These are phyloP conservation scores for Sphagnum fallax DNA, from an alignment of 228 moss, liverwort and hornwort genomes.

Conservation along the genomic window DNA sequence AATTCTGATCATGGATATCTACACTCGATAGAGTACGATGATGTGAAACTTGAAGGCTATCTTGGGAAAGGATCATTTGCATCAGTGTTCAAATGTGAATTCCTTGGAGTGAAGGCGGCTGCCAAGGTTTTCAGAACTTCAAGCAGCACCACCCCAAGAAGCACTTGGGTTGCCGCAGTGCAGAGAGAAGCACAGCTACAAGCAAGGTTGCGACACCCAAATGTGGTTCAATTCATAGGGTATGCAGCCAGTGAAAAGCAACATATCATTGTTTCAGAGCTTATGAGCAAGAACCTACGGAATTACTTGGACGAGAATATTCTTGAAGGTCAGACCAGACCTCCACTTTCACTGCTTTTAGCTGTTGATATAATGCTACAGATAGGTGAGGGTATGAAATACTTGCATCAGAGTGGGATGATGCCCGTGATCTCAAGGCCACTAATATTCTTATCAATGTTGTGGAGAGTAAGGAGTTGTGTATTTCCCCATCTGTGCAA, in stretches of 20 bases:
- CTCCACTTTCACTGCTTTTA: constrained; percentile 27
- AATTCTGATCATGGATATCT: too few relatives aligned
- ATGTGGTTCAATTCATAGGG: constrained; percentile 42
- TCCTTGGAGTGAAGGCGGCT: constrained; percentile 29
- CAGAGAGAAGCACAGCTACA: constrained; percentile 18
- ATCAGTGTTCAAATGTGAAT: constrained; percentile 38
- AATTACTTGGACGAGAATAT: constrained; percentile 16
- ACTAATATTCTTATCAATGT: too few relatives aligned
- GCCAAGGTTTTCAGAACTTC: constrained; percentile 10
- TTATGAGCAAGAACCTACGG: constrained; percentile 19
- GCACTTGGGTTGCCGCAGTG: constrained; percentile 1
- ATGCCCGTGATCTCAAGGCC: background rate
- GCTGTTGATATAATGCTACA: constrained; percentile 31
- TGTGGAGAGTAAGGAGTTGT: too few relatives aligned
- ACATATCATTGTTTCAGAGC: constrained; percentile 31
- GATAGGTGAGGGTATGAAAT: constrained; percentile 36
- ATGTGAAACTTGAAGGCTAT: background rate
- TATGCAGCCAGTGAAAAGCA: constrained; percentile 13
- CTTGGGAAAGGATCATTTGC: constrained; percentile 24
- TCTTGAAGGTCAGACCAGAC: background rate
- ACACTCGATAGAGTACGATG: too few relatives aligned
- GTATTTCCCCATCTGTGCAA: too few relatives aligned
- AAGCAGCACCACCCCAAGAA: too few relatives aligned
- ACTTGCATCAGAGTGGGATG: constrained; percentile 32
- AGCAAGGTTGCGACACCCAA: constrained; percentile 26